Percentiles rank a stretch among this genome's conserved stretches.
These are phyloP conservation scores for Cladosporium sp. DNA, from an alignment of 2,329 filamentous ascomycete species.

Conservation along the genomic window DNA sequence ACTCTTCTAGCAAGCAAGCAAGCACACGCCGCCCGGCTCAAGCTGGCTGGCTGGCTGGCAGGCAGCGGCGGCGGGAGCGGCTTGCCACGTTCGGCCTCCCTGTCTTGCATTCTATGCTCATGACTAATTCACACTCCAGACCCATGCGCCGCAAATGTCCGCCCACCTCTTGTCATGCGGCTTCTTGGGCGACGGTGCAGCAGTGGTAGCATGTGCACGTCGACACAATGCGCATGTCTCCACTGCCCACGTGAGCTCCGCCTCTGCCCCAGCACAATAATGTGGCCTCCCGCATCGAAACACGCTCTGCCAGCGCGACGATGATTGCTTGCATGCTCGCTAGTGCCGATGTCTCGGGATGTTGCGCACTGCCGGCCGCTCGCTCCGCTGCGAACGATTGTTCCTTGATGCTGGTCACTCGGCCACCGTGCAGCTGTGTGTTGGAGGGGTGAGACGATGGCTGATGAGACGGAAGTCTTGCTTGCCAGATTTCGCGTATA, in stretches of 20 bases:
- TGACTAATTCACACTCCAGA: background rate
- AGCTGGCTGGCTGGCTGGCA: too few relatives aligned
- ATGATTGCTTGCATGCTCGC: background rate
- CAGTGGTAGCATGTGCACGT: background rate
- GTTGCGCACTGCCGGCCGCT: background rate
- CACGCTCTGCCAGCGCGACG: background rate
- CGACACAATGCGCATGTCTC: background rate
- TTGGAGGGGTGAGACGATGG: too few relatives aligned
- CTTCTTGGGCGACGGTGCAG: too few relatives aligned
- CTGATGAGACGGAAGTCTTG: too few relatives aligned
- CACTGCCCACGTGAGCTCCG: background rate
- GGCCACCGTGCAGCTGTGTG: too few relatives aligned
- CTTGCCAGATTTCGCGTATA: too few relatives aligned
- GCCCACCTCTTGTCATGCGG: too few relatives aligned
- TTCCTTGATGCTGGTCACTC: background rate
- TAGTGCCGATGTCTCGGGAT: background rate
- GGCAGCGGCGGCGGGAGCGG: too few relatives aligned
- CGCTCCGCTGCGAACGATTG: conserved; percentile 8
- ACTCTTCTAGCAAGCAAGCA: background rate
- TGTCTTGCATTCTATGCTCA: background rate
- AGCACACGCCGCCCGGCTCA: background rate
- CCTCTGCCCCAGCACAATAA: background rate
- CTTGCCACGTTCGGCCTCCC: background rate
- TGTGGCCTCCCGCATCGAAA: background rate
- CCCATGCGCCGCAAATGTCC: too few relatives aligned